phyloP scores from a whole-genome alignment of 169 alveolate genomes.

The Cryptosporidium felis region DNA sequence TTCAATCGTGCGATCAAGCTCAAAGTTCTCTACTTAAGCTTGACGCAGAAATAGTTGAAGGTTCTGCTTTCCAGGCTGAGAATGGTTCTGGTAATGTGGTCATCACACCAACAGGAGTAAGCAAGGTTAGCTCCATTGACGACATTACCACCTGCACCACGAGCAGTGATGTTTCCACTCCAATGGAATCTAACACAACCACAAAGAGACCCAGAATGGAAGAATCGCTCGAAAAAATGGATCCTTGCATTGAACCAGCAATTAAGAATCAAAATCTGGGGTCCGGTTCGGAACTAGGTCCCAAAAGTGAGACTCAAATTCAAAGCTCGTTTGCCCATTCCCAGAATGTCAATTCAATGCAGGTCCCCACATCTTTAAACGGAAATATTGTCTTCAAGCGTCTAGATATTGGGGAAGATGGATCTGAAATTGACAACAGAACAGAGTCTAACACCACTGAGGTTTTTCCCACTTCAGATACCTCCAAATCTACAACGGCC shows the following conservation, averaged over 20 bases:
- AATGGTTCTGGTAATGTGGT: conserved; percentile 25
- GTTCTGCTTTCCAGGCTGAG: not conserved
- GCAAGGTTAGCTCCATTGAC: conserved; percentile 40
- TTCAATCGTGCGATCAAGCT: not conserved
- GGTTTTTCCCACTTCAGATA: conserved; percentile 7
- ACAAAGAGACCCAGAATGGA: conserved; percentile 54
- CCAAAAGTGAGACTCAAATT: not conserved
- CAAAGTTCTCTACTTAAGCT: not conserved
- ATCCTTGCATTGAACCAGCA: conserved; percentile 1
- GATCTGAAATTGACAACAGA: conserved; percentile 1
- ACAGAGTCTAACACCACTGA: conserved; percentile 38
- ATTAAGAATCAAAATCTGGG: conserved; percentile 8
- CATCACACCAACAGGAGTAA: conserved; percentile 68
- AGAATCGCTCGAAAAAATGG: not conserved
- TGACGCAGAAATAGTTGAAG: conserved; percentile 37
- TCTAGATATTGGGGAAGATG: not conserved
- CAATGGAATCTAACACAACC: conserved; percentile 8
- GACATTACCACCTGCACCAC: conserved; percentile 69
- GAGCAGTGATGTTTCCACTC: conserved; percentile 30
- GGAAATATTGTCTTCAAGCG: conserved; percentile 28
- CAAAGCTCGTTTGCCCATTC: conserved; percentile 10
- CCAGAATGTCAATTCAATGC: not conserved
- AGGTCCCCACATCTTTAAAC: not conserved
- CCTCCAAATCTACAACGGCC: conserved; percentile 59
- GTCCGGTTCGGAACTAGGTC: not conserved